phyloP scores from a whole-genome alignment of 202 grass and related monocot genomes.

The Saccharum hybrid region DNA sequence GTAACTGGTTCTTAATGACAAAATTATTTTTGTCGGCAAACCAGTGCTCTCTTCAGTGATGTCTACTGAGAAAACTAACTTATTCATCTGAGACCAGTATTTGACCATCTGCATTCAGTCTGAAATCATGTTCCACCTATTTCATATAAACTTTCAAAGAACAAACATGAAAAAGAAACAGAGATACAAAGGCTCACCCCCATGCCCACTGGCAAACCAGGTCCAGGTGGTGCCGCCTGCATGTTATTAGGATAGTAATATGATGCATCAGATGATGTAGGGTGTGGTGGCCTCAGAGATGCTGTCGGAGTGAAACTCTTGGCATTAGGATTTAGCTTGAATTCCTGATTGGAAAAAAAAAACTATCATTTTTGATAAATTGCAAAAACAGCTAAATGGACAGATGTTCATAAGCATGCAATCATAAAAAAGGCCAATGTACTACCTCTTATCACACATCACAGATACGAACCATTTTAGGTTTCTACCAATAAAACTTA shows the following conservation, averaged over 20 bases:
- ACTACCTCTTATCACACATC: not conserved
- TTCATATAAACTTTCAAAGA: constrained; percentile 5
- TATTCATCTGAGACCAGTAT: constrained; percentile 6
- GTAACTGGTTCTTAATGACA: constrained; percentile 17
- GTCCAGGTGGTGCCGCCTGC: constrained; percentile 56
- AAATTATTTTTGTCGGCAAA: not conserved
- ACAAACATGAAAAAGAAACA: constrained; percentile 7
- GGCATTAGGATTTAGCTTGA: constrained; percentile 95
- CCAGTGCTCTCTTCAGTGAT: constrained; percentile 1
- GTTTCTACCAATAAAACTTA: not conserved
- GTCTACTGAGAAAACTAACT: not conserved
- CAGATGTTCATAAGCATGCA: not conserved
- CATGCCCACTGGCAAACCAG: constrained; percentile 70
- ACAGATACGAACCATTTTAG: not conserved
- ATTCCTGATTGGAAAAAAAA: constrained; percentile 74
- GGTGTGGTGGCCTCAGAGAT: constrained; percentile 60
- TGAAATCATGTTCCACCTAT: constrained; percentile 9
- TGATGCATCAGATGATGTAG: constrained; percentile 63
- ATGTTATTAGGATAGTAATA: constrained; percentile 84
- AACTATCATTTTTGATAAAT: constrained; percentile 26
- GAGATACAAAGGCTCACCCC: constrained; percentile 57
- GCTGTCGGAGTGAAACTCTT: constrained; percentile 77
- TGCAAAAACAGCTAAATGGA: constrained; percentile 17
- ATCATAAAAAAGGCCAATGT: not conserved
- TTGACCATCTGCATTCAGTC: constrained; percentile 9